These are phyloP conservation scores for Plectosphaerella cucumerina DNA, from an alignment of 2,329 filamentous ascomycete species.

Conservation along the genomic window DNA sequence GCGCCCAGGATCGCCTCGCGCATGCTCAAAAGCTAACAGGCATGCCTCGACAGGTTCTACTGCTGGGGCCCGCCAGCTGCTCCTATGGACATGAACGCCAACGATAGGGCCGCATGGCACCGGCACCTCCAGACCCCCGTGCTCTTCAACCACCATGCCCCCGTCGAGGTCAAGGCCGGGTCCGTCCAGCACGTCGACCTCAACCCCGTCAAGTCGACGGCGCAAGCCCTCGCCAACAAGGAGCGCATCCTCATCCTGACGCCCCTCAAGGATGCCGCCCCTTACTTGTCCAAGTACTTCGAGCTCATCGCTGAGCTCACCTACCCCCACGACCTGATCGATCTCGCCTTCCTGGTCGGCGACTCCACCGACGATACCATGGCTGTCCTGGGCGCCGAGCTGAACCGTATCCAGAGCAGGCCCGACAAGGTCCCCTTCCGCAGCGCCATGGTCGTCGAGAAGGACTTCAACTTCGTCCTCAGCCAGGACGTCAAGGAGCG, in stretches of 20 bases:
- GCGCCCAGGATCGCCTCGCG: not conserved
- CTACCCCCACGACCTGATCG: conserved; percentile 93
- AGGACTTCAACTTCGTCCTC: conserved; percentile 78
- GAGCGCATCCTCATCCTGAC: conserved; percentile 91
- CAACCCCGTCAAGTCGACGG: conserved; percentile 78
- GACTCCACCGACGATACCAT: conserved; percentile 90
- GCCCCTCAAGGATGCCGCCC: conserved; percentile 83
- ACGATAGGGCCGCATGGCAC: conserved; percentile 88
- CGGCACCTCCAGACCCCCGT: conserved; percentile 87
- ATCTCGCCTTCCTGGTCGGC: conserved; percentile 89
- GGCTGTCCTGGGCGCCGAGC: conserved; percentile 77
- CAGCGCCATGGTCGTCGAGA: conserved; percentile 81
- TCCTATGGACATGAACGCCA: conserved; percentile 91
- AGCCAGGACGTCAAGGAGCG: conserved; percentile 77
- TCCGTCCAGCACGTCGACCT: conserved; percentile 79
- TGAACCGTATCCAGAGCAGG: conserved; percentile 82
- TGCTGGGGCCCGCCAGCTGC: conserved; percentile 94
- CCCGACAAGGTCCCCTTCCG: conserved; percentile 78
- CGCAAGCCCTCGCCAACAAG: conserved; percentile 71
- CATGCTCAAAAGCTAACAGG: conserved; percentile 2
- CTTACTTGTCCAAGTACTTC: conserved; percentile 83
- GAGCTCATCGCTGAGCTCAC: conserved; percentile 85
- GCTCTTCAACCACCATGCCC: conserved; percentile 91
- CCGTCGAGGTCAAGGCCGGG: conserved; percentile 76
- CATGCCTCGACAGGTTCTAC: conserved; percentile 67